Evolutionary conservation across 352 stramenopile genomes (phyloP), one percentile per base, ranked within the genome.

Genomic region (Phytophthora idaei): DNA sequence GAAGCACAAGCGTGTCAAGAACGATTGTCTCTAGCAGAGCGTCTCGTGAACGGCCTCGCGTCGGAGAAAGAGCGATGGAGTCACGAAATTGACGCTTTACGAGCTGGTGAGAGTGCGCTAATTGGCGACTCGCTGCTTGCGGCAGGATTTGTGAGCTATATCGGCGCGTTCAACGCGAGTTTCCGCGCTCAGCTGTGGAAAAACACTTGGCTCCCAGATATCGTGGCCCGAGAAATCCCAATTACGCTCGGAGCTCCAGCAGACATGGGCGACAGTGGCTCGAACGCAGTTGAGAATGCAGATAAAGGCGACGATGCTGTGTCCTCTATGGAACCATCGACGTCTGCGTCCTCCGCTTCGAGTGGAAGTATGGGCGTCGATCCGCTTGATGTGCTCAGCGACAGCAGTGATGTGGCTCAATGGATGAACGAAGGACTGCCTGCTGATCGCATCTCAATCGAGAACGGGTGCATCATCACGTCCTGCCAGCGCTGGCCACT

Each of bases 371-470:
- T 57, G 28, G 71, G 54, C 7, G 65, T 98, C 10, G 93, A 98
- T 61, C 93, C 93, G 0, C 71, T 98, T 8, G 73, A 87, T 25
- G 89, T 97, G 51, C 74, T 98, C 0, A 96, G 86, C 32, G 85
- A 93, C 53, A 90, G 89, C 11, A 89, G 87, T 31, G 60, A 91
- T 5, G 78, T 97, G 1, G 93, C 92, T 0, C 82, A 96, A 48
- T 98, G 92, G 93, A 91, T 97, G 86, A 97, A 97, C 57, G 91
- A 98, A 78, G 89, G 89, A 0, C 67, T 98, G 0, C 92, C 92
- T 2, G 80, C 91, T 0, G 92, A 98, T 64, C 80, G 90, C 5
- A 97, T 98, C 12, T 97, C 89, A 9, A 85, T 97, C 12, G 93
- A 98, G 60, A 98, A 98, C 53, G 93, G 92, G 15, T 95, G 87